Evolutionary conservation across 2,329 filamentous ascomycete species (phyloP).

Genomic region (Botryotinia narcissicola): DNA sequence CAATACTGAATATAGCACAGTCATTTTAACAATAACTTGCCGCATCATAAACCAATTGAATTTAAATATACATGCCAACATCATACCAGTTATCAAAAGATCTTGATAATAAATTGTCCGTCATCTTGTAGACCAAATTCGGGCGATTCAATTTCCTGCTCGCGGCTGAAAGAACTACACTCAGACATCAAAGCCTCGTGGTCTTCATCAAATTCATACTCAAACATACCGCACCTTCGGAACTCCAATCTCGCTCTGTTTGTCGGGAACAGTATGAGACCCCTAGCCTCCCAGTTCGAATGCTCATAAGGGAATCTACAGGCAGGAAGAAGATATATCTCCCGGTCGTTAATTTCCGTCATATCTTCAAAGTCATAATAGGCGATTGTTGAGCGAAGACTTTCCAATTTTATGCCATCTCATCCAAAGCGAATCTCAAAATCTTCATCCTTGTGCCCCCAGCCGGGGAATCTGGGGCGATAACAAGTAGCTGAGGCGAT

Average conservation of each 20-base stretch:
- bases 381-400: too few relatives aligned
- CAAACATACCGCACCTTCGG: neutral
- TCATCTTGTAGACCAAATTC: neutral
- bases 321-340: neutral
- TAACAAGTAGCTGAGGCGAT: too few relatives aligned
- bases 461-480: too few relatives aligned
- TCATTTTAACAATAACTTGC: too few relatives aligned
- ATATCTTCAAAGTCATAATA: neutral
- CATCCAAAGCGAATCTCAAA: too few relatives aligned
- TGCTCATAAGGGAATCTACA: rapidly evolving
- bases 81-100: neutral
- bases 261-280: neutral
- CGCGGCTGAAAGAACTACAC: neutral
- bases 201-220: rapidly evolving
- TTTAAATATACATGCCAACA: neutral
- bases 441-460: too few relatives aligned
- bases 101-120: neutral
- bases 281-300: rapidly evolving
- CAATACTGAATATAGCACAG: too few relatives aligned
- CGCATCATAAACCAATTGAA: too few relatives aligned
- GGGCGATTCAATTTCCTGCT: neutral
- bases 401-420: too few relatives aligned
- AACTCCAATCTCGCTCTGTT: neutral
- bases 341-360: neutral
- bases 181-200: neutral